Conservation (phyloP, 75 land plant species). For the Cupressus sempervirens region DNA sequence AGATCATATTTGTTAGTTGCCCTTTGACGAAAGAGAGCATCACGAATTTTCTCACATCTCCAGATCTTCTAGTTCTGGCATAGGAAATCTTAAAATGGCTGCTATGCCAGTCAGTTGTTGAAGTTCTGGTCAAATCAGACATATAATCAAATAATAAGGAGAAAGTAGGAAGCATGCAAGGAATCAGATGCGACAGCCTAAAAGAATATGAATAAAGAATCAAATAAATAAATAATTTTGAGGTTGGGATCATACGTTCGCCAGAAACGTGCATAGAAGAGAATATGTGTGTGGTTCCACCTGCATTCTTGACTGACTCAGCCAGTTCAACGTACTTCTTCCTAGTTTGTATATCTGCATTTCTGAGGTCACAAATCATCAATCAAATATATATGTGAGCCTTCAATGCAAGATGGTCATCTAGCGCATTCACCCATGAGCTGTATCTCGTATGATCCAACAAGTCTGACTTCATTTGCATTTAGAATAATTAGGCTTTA, state of each 20-base stretch:
- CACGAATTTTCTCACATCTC: constrained; percentile 50
- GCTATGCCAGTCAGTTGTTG: constrained; percentile 85
- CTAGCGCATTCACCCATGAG: not conserved
- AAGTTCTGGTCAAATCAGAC: constrained; percentile 43
- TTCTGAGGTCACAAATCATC: constrained; percentile 34
- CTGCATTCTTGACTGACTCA: constrained; percentile 75
- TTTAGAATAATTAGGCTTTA: not conserved
- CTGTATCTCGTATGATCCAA: not conserved
- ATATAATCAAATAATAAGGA: not conserved
- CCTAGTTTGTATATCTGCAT: constrained; percentile 64
- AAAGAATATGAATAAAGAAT: not conserved
- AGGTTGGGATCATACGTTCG: constrained; percentile 58
- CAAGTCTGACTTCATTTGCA: not conserved
- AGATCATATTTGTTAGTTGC: not conserved
- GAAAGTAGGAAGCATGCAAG: not conserved
- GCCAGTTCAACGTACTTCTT: constrained; percentile 79
- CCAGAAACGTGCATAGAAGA: constrained; percentile 97
- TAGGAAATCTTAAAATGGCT: constrained; percentile 83
- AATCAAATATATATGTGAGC: not conserved
- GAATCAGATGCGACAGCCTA: not conserved
- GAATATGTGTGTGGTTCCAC: constrained; percentile 76
- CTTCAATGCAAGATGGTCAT: not conserved
- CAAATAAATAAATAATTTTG: constrained; percentile 1
- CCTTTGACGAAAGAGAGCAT: not conserved
- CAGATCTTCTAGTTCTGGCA: constrained; percentile 89